Evolutionary conservation across 2,329 filamentous ascomycete species (phyloP), one percentile per base, ranked within the genome.

Genomic region (Aurifilum marmelostoma): DNA sequence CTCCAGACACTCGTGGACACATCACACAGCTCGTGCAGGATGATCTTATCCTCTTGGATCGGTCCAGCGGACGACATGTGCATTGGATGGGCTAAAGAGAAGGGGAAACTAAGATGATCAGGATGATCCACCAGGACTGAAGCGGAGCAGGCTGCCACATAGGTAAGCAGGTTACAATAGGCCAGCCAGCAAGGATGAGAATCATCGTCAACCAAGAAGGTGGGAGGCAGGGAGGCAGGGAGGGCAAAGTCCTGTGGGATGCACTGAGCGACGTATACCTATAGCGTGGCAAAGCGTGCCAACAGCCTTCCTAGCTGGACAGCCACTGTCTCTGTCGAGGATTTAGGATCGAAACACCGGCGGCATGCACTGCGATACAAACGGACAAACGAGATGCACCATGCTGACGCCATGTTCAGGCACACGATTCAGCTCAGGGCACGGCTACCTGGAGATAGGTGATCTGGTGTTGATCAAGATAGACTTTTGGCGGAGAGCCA

Each of bases 21-120:
- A 37, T 63, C 43, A 59, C 56, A 59, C 21, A 37, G 37, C 62
- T 24, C 62, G 41, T 63, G 62, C 41, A 54, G 41, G 62, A 18
- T 18, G 62, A 34, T 52, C 61, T 50, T 63, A 18, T n/a, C 24
- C 37, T 24, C 18, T 2, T 18, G 27, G 24, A 18, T 32, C n/a
- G 56, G 32, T 14, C 56, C 9, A 11, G 29, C 52, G 14, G 52
- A 56, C 5, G 52, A 29, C 24, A 32, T 16, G 43, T 47, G 52
- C 52, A 18, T 18, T 56, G 24, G 52, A n/a, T 29, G 24, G 27
- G 52, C 27, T 29, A 56, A 29, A 12, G 52, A 29, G 24, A 29
- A 27, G 24, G 37, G 5, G 37, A 6, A 12, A 50, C 47, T 7
- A n/a, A 50, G n/a, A 24, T 9, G 9, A 24, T 21, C 21, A n/a